Evolutionary conservation across 208 protist species (phyloP), one percentile per base, ranked within the genome.

Genomic region (Wallacemonas rigidus): DNA sequence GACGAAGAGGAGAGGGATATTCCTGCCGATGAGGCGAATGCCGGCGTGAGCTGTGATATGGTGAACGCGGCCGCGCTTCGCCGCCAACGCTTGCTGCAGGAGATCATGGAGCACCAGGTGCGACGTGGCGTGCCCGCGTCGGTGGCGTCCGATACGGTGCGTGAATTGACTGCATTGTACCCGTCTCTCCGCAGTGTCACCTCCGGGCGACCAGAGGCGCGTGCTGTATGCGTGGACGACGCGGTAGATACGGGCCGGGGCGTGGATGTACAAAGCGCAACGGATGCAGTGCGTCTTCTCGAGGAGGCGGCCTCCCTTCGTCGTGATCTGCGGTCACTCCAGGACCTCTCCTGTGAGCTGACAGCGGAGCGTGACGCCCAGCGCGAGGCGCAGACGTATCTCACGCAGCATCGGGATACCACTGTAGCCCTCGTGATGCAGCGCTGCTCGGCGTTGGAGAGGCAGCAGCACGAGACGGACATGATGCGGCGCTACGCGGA

Each of bases 241-340:
- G 26, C 26, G 26, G 26, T 26, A 0, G 26, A 26, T 26, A 26
- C 26, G 26, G 26, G 26, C 26, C 26, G 0, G 26, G 0, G 26
- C 26, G 26, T 7, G 14, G 45, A 50, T 0, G 45, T 12, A 50
- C 8, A 50, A 6, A 12, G 12, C 45, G 45, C 45, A 6, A 12
- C 45, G 8, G 8, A 14, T 6, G 45, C 45, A 12, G 45, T 0
- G 6, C 45, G 45, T 50, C 8, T 50, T 12, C 6, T 12, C 39
- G 14, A 35, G n/a, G 55, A 51, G 51, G 36, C 50, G 60, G 40
- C 26, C 26, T 64, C 53, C 43, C 43, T 80, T 48, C 69, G 72
- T n/a, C 6, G 43, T 12, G 72, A 79, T 36, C 56, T 90, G 36
- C 61, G 17, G 7, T 63, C 54, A 12, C 70, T 89, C n/a, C 69